phyloP scores from a whole-genome alignment of 1,284 basidiomycete genomes.

The Ganoderma sinense region DNA sequence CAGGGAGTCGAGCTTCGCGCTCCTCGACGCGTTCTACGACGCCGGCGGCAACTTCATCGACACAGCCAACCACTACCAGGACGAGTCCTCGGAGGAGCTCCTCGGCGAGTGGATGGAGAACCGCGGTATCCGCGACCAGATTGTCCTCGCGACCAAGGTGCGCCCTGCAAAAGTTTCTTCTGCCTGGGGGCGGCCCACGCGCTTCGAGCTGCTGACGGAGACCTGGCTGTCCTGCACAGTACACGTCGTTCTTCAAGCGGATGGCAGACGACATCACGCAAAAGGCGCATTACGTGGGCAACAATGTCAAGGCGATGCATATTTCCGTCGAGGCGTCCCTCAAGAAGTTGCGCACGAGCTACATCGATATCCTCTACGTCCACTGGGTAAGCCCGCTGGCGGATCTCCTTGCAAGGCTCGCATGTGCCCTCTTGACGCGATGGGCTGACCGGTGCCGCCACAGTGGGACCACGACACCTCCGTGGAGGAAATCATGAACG shows the following conservation, averaged over 20 bases:
- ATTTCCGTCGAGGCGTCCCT: conserved; percentile 47
- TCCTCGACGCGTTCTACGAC: no score
- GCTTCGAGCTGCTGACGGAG: background rate
- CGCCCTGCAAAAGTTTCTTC: background rate
- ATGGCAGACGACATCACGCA: conserved; percentile 28
- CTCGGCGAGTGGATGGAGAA: conserved; percentile 55
- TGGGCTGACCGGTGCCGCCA: background rate
- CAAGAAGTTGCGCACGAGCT: conserved; percentile 54
- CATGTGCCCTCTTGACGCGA: background rate
- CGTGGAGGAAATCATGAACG: conserved; percentile 57
- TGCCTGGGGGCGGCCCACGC: no score
- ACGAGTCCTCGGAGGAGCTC: conserved; percentile 41
- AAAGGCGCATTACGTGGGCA: conserved; percentile 45
- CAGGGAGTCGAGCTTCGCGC: conserved; percentile 42
- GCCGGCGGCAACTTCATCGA: conserved; percentile 44
- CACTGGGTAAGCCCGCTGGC: background rate
- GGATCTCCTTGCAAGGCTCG: no score
- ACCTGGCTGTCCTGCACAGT: conserved; percentile 35
- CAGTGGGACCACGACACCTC: conserved; percentile 51
- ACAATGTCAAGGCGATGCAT: conserved; percentile 43
- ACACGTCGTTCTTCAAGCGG: conserved; percentile 44
- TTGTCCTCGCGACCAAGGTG: conserved; percentile 53
- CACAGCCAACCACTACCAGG: conserved; percentile 44
- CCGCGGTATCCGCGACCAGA: conserved; percentile 49
- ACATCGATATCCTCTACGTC: conserved; percentile 50